Conservation (phyloP, 1,284 basidiomycete genomes). For the Ustilago nuda region DNA sequence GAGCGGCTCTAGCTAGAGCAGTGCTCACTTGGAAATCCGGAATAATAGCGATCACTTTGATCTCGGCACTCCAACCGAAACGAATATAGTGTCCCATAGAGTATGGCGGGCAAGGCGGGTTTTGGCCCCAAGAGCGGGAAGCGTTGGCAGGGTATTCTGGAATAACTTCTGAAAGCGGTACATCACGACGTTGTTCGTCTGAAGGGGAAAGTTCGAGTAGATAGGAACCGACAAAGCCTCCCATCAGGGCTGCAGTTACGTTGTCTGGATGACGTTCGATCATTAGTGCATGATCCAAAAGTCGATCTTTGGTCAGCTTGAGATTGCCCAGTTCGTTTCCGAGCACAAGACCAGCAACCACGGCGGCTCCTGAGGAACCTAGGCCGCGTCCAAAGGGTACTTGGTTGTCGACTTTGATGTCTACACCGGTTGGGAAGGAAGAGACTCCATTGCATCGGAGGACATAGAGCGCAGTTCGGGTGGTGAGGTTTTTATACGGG, state of each 20-base stretch:
- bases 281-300: slow-evolving; percentile 98
- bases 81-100: slow-evolving; percentile 95
- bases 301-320: slow-evolving; percentile 77
- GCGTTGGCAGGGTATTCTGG: slow-evolving; percentile 96
- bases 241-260: slow-evolving; percentile 95
- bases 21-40: slow-evolving; percentile 97
- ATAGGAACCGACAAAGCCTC: slow-evolving; percentile 98
- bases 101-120: slow-evolving; percentile 86
- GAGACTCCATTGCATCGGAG: slow-evolving; percentile 83
- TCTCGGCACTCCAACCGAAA: slow-evolving; percentile 86
- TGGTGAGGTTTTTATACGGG: slow-evolving; percentile 95
- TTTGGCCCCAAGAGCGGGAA: slow-evolving; percentile 85
- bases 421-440: slow-evolving; percentile 76
- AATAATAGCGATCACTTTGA: slow-evolving; percentile 94
- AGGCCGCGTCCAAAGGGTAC: slow-evolving; percentile 98
- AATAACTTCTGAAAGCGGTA: slow-evolving; percentile 94
- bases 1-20: slow-evolving; percentile 88
- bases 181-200: slow-evolving; percentile 78
- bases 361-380: slow-evolving; percentile 96
- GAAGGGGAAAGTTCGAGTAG: slow-evolving; percentile 79
- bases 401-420: slow-evolving; percentile 86
- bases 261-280: slow-evolving; percentile 99
- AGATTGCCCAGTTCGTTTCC: slow-evolving; percentile 85
- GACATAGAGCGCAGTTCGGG: slow-evolving; percentile 97
- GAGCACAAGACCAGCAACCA: slow-evolving; percentile 93